phyloP scores from a whole-genome alignment of 73 alveolate species.

The Paramecium octaurelia region DNA sequence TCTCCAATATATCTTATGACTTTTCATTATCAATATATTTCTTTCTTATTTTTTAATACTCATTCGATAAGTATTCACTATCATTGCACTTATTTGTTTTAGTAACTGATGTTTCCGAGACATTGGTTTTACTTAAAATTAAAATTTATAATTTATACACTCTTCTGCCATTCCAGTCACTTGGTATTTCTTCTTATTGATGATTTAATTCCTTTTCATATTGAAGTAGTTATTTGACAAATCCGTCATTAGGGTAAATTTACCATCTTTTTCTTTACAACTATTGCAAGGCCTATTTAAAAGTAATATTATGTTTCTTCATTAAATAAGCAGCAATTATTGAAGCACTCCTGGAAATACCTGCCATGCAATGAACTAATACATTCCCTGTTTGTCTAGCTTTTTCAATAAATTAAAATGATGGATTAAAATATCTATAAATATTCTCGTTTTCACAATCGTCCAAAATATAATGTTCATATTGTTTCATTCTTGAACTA shows the following conservation, averaged over 20 bases:
- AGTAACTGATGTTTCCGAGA: neutral
- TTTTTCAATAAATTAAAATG: slow-evolving; percentile 16
- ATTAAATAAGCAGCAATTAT: slow-evolving; percentile 73
- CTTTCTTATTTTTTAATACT: neutral
- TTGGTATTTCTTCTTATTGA: neutral
- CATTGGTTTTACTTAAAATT: neutral
- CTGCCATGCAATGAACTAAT: slow-evolving; percentile 80
- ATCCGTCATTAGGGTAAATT: slow-evolving; percentile 74
- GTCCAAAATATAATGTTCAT: neutral
- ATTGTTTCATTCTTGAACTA: neutral
- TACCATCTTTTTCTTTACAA: slow-evolving; percentile 64
- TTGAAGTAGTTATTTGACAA: slow-evolving; percentile 69
- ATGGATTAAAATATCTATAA: neutral
- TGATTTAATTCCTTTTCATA: slow-evolving; percentile 53
- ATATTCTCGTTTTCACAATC: slow-evolving; percentile 21
- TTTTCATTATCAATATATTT: neutral
- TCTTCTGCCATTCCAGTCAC: neutral
- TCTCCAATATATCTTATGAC: neutral
- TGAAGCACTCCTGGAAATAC: slow-evolving; percentile 74
- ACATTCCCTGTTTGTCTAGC: slow-evolving; percentile 43
- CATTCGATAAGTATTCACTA: neutral
- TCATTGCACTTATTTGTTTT: neutral
- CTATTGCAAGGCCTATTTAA: slow-evolving; percentile 63
- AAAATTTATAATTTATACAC: neutral
- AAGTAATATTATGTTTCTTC: slow-evolving; percentile 61